Evolutionary conservation across 352 stramenopile species (phyloP).

Genomic region (Pythium angustatum): DNA sequence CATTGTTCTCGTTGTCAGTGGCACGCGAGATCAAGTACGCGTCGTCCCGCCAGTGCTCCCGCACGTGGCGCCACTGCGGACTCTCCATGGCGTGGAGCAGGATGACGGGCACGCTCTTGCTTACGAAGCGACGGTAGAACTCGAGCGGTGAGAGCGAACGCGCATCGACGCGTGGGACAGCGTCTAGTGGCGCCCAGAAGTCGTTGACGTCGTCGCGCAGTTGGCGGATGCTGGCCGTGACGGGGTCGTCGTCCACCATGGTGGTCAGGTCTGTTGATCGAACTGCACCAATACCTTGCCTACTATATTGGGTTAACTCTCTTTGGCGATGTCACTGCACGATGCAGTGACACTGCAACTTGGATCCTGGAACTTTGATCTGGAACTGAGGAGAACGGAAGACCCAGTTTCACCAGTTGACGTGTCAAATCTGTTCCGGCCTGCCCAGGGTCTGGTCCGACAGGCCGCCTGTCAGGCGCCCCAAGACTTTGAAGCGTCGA

Average conservation of each 20-base stretch:
- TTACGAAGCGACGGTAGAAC: constrained; percentile 79
- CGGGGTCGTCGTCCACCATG: too few species aligned
- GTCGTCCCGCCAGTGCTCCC: constrained; percentile 52
- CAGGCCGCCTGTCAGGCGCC: too few species aligned
- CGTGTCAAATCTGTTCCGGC: too few species aligned
- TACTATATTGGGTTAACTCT: too few species aligned
- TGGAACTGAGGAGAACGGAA: too few species aligned
- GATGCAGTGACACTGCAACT: too few species aligned
- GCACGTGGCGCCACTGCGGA: constrained; percentile 52
- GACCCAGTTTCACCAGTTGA: neutral
- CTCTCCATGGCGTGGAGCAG: constrained; percentile 65
- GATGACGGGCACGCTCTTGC: constrained; percentile 75
- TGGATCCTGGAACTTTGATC: too few species aligned
- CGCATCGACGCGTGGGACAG: constrained; percentile 52
- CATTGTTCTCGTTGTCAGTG: constrained; percentile 20
- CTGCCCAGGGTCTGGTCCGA: too few species aligned
- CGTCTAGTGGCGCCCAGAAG: constrained; percentile 71
- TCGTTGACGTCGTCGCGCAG: constrained; percentile 67
- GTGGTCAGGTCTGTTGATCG: too few species aligned
- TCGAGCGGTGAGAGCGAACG: constrained; percentile 41
- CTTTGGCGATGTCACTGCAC: too few species aligned
- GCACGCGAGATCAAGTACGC: constrained; percentile 54
- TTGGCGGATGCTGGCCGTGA: constrained; percentile 31
- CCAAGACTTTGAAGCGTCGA: neutral
- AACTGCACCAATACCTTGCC: too few species aligned